Evolutionary conservation across 169 alveolate species (phyloP).

Genomic region (Plasmodium cynomolgi): DNA sequence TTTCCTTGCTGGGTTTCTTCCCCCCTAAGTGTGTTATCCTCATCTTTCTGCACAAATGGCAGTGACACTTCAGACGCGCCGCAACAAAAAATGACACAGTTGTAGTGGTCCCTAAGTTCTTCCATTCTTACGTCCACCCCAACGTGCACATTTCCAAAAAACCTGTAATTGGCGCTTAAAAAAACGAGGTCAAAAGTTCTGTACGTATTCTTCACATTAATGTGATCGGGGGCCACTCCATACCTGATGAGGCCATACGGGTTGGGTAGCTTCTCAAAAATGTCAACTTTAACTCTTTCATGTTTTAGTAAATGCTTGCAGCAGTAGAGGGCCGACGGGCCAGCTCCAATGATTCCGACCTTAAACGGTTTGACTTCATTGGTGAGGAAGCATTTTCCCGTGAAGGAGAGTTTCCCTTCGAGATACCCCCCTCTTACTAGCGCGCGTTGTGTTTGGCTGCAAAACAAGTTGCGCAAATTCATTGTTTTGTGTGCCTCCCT

Average conservation of each 20-base stretch:
- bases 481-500: background rate
- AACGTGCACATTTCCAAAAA: conserved; percentile 86
- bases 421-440: background rate
- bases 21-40: background rate
- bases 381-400: conserved; percentile 16
- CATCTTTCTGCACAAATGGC: background rate
- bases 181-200: conserved; percentile 78
- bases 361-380: conserved; percentile 60
- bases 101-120: conserved; percentile 75
- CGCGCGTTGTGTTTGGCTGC: background rate
- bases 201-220: conserved; percentile 80
- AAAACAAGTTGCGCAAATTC: background rate
- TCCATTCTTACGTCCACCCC: conserved; percentile 78
- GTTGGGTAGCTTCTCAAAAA: conserved; percentile 86
- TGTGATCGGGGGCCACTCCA: conserved; percentile 92
- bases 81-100: conserved; percentile 81
- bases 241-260: conserved; percentile 89
- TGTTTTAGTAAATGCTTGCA: conserved; percentile 82
- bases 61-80: conserved; percentile 85
- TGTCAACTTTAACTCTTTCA: conserved; percentile 83
- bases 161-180: conserved; percentile 76
- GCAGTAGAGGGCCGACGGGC: conserved; percentile 91
- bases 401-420: background rate
- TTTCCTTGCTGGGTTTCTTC: too few species aligned
- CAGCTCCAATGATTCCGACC: conserved; percentile 89